These are phyloP conservation scores for Bombardia bombarda DNA, from an alignment of 495 filamentous ascomycete species.

Conservation along the genomic window DNA sequence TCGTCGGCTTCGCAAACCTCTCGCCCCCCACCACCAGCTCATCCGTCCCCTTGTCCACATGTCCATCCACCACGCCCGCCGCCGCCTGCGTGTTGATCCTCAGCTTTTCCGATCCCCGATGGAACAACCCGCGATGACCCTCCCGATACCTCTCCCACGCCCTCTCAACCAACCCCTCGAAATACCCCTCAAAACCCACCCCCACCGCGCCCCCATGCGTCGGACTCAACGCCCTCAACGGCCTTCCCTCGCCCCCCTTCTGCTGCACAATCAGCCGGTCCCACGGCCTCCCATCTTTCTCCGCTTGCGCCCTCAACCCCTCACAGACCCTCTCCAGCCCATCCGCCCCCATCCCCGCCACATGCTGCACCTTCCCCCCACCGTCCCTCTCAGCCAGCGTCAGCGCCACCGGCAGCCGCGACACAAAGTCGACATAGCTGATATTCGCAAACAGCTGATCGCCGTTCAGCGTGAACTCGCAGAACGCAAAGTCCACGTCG, in stretches of 20 bases:
- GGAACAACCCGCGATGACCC: not conserved
- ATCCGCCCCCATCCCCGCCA: slow-evolving; percentile 50
- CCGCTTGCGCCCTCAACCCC: slow-evolving; percentile 46
- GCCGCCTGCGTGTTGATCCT: slow-evolving; percentile 36
- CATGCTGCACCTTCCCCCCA: slow-evolving; percentile 45
- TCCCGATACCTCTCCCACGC: slow-evolving; percentile 44
- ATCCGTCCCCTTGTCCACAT: slow-evolving; percentile 7
- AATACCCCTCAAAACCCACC: slow-evolving; percentile 55
- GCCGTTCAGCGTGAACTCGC: slow-evolving; percentile 67
- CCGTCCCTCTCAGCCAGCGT: slow-evolving; percentile 46
- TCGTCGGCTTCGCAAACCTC: slow-evolving; percentile 49
- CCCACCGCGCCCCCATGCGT: slow-evolving; percentile 56
- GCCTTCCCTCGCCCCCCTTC: slow-evolving; percentile 34
- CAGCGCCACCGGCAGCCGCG: slow-evolving; percentile 56
- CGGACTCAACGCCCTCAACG: slow-evolving; percentile 53
- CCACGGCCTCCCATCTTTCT: slow-evolving; percentile 54
- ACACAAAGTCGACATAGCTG: slow-evolving; percentile 68
- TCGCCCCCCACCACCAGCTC: slow-evolving; percentile 35
- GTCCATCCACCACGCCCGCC: slow-evolving; percentile 19
- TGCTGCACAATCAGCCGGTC: slow-evolving; percentile 52
- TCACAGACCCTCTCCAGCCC: slow-evolving; percentile 52
- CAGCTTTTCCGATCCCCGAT: slow-evolving; percentile 1
- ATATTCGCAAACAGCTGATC: slow-evolving; percentile 72
- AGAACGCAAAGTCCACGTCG: slow-evolving; percentile 58
- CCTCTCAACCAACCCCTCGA: slow-evolving; percentile 51